These are phyloP conservation scores for Coemansia sp. DNA, from an alignment of 192 early-diverging fungal genomes.

Conservation along the genomic window DNA sequence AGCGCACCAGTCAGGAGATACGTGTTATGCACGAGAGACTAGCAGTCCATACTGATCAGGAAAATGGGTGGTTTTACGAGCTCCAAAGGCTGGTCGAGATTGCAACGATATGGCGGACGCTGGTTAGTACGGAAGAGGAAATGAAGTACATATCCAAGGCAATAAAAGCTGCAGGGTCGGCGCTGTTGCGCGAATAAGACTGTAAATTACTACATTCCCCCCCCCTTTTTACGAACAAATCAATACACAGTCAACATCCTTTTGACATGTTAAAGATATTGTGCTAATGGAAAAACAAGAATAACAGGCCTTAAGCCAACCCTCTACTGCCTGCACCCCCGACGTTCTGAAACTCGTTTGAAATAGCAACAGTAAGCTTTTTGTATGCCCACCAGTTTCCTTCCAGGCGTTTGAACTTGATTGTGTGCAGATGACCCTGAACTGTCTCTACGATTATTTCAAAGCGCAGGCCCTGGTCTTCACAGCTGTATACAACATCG, in stretches of 20 bases:
- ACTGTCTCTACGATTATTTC: constrained; percentile 40
- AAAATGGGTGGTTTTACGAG: constrained; percentile 33
- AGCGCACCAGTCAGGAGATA: constrained; percentile 20
- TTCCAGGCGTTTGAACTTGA: constrained; percentile 42
- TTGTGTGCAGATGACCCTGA: constrained; percentile 44
- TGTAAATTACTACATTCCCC: neutral
- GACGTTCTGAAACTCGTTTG: constrained; percentile 34
- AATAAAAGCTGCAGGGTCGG: neutral
- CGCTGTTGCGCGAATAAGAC: neutral
- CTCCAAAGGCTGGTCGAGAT: constrained; percentile 20
- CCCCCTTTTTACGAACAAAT: neutral
- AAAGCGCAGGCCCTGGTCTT: constrained; percentile 39
- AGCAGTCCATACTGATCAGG: constrained; percentile 34
- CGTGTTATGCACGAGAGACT: constrained; percentile 40
- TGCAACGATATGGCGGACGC: constrained; percentile 16
- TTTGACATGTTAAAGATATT: too few species aligned
- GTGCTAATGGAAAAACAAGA: too few species aligned
- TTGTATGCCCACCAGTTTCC: constrained; percentile 49
- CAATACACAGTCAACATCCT: too few species aligned
- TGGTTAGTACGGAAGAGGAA: neutral
- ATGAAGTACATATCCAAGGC: neutral
- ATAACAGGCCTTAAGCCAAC: too few species aligned
- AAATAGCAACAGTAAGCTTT: constrained; percentile 40
- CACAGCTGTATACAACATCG: constrained; percentile 32
- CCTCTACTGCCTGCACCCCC: constrained; percentile 7